These are phyloP conservation scores for Saprolegnia parasitica DNA, from an alignment of 352 stramenopile species.

Conservation along the genomic window DNA sequence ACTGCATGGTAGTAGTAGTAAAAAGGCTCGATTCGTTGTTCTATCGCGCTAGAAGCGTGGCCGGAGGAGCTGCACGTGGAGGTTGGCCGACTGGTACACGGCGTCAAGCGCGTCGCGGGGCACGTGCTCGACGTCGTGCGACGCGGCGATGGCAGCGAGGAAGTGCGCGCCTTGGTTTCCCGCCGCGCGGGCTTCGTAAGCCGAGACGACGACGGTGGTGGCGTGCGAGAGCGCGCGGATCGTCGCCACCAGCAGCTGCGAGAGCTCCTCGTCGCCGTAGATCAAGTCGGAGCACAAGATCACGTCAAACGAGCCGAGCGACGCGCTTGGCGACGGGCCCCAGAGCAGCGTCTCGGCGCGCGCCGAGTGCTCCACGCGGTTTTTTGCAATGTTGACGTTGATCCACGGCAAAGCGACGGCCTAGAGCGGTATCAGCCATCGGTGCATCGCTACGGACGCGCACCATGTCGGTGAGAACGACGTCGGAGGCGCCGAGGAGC, in stretches of 20 bases:
- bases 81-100: constrained; percentile 42
- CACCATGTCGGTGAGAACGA: constrained; percentile 51
- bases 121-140: constrained; percentile 38
- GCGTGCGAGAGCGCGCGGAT: constrained; percentile 38
- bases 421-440: constrained; percentile 30
- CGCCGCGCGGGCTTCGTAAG: constrained; percentile 51
- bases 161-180: constrained; percentile 51
- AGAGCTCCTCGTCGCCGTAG: constrained; percentile 46
- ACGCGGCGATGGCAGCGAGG: constrained; percentile 33
- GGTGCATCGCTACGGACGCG: background rate
- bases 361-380: constrained; percentile 34
- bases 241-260: constrained; percentile 41
- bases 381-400: constrained; percentile 44
- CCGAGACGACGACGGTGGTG: constrained; percentile 40
- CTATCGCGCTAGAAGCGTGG: background rate
- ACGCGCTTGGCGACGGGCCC: constrained; percentile 33
- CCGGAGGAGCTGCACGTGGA: constrained; percentile 46
- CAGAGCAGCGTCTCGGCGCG: constrained; percentile 40
- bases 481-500: constrained; percentile 40
- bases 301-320: constrained; percentile 38
- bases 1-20: background rate
- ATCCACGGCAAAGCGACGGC: constrained; percentile 46
- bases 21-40: too few species aligned
- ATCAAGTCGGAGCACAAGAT: constrained; percentile 57
- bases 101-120: constrained; percentile 36